These are phyloP conservation scores for Alternaria novae-zelandiae DNA, from an alignment of 2,329 filamentous ascomycete species.

Conservation along the genomic window DNA sequence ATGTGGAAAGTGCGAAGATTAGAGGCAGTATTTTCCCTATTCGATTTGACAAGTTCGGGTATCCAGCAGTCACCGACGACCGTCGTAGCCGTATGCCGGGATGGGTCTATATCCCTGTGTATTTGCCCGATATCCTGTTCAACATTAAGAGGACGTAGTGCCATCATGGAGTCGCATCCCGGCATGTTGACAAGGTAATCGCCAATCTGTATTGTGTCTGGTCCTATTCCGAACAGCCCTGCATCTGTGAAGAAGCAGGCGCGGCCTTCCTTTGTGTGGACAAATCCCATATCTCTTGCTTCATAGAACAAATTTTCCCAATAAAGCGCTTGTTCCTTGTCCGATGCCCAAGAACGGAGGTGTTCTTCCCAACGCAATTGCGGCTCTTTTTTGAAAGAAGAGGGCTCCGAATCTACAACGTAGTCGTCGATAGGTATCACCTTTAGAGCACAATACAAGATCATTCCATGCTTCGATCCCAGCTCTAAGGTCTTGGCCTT, in stretches of 20 bases:
- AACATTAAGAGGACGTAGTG: not conserved
- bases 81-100: not conserved
- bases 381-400: too few species aligned
- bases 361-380: too few species aligned
- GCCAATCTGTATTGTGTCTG: not conserved
- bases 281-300: too few species aligned
- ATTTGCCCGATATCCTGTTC: accelerated
- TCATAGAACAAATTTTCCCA: too few species aligned
- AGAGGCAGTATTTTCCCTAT: not conserved
- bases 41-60: not conserved
- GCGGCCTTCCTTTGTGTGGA: not conserved
- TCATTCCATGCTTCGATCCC: not conserved
- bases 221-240: not conserved
- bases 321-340: too few species aligned
- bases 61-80: not conserved
- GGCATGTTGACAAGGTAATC: not conserved
- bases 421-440: not conserved
- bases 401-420: not conserved
- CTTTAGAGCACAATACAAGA: not conserved
- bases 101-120: accelerated
- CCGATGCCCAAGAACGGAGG: too few species aligned
- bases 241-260: not conserved
- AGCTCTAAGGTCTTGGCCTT: accelerated
- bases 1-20: not conserved
- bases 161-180: not conserved